Base-by-base conservation (phyloP, 495 filamentous ascomycete species). In the Lasiosphaeris hirsuta region DNA sequence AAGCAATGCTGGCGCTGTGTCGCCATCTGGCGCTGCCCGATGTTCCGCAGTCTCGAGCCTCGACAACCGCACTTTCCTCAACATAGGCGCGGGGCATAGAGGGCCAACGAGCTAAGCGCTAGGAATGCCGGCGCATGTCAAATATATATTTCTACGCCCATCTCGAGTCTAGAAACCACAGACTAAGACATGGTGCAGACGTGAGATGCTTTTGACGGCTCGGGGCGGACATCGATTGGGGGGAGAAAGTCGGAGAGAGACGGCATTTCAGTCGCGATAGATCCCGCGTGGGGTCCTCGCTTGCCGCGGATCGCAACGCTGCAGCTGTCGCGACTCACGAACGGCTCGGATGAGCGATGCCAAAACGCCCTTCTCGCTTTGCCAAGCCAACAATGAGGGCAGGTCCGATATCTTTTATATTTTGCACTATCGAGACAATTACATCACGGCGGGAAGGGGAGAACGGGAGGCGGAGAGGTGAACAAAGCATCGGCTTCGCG, bases 31-130 rank as follows among this genome's bases (percentile, higher is more conserved):
- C 46, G 46, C 15, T 51, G 49, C 34, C 49, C 49, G 15, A 51
- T 51, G 49, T 51, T 51, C 49, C 49, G 53, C 53, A 47, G 53
- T 42, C 53, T 46, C 34, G 34, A 17, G 14, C n/a, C 23, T 30
- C 23, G 23, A 30, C 23, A 30, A 30, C 23, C 23, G 23, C 23
- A 30, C 23, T 30, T 30, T 30, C 23, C 23, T 23, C 48, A n/a
- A 37, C 49, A 51, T 15, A 5, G 14, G 17, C 45, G 33, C 45
- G 19, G 23, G 49, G 37, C 15, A 35, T 8, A 19, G 14, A 38
- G 34, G 17, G 15, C 36, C 13, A 7, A 39, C 19, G 18, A 49
- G 18, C 43, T 45, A 23, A 17, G 14, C 41, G 41, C 41, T 43
- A 15, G 23, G 23, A 30, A 30, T 30, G 5, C 23, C 23, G 23